These are phyloP conservation scores for Echeveria elegans DNA, from an alignment of 164 flowering plant genomes.

Conservation along the genomic window DNA sequence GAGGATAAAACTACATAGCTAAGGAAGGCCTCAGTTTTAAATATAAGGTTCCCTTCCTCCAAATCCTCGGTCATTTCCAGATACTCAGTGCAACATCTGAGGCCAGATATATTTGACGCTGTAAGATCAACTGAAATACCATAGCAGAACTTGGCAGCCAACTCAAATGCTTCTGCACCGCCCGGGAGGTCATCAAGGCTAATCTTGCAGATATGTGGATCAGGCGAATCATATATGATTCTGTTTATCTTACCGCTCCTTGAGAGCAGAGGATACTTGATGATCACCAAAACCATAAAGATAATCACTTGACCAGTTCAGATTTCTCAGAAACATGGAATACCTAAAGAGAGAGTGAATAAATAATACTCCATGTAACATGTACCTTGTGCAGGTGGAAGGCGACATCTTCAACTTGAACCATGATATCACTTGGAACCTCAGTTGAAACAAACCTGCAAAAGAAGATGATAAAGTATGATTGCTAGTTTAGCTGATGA, in stretches of 20 bases:
- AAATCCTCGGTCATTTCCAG: conserved; percentile 81
- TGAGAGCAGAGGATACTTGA: conserved; percentile 53
- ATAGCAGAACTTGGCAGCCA: conserved; percentile 58
- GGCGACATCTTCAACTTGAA: conserved; percentile 51
- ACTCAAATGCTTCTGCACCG: conserved; percentile 63
- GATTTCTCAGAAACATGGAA: neutral
- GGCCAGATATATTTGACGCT: conserved; percentile 43
- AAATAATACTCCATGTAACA: neutral
- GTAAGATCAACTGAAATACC: conserved; percentile 54
- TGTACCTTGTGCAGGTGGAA: conserved; percentile 72
- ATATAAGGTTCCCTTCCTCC: conserved; percentile 76
- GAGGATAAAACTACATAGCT: conserved; percentile 64
- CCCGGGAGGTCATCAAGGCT: conserved; percentile 68
- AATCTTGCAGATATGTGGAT: conserved; percentile 15
- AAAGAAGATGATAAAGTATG: neutral
- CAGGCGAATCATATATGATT: conserved; percentile 12
- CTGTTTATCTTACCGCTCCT: conserved; percentile 56
- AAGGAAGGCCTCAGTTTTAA: conserved; percentile 76
- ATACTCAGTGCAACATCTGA: conserved; percentile 82
- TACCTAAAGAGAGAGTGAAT: neutral
- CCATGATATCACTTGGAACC: conserved; percentile 52
- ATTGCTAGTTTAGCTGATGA: neutral
- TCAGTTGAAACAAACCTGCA: conserved; percentile 64
- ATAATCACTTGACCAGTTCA: neutral
- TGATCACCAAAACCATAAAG: neutral